Conservation (phyloP, 2,329 filamentous ascomycete species). For the Fusarium agapanthi region DNA sequence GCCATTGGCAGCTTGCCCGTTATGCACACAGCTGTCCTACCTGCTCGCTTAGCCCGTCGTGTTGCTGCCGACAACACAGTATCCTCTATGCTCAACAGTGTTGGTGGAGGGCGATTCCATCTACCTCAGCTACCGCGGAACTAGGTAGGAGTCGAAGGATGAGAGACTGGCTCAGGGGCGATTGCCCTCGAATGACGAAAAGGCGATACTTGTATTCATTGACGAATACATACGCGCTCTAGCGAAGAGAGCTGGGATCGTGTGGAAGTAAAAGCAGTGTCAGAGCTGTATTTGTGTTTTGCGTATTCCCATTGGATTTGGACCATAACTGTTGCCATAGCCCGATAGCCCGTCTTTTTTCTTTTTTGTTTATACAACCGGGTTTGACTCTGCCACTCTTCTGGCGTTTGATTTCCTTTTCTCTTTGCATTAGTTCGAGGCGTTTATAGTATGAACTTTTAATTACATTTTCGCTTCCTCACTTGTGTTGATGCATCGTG, state of each 20-base stretch:
- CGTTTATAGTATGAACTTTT: constrained; percentile 44
- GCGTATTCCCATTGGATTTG: constrained; percentile 34
- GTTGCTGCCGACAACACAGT: constrained; percentile 5
- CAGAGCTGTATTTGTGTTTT: constrained; percentile 20
- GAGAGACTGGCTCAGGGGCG: background rate
- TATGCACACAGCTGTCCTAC: constrained; percentile 34
- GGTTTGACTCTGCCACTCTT: constrained; percentile 28
- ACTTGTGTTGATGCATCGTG: background rate
- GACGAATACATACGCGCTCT: background rate
- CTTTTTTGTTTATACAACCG: constrained; percentile 28
- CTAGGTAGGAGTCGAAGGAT: background rate
- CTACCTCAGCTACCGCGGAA: constrained; percentile 38
- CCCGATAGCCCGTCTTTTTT: constrained; percentile 24
- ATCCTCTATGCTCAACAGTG: constrained; percentile 21
- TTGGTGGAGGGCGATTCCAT: constrained; percentile 36
- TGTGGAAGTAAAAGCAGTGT: constrained; percentile 4
- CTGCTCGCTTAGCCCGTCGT: constrained; percentile 27
- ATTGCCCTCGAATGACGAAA: background rate
- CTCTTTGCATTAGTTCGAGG: constrained; percentile 40
- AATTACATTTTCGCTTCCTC: constrained; percentile 39
- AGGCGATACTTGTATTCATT: background rate
- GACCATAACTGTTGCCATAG: constrained; percentile 25
- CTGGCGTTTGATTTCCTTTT: constrained; percentile 35
- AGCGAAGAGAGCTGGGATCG: background rate
- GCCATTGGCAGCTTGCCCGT: constrained; percentile 35